Evolutionary conservation across 805 yeast species (phyloP).

Genomic region (Pichia paraexigua): DNA sequence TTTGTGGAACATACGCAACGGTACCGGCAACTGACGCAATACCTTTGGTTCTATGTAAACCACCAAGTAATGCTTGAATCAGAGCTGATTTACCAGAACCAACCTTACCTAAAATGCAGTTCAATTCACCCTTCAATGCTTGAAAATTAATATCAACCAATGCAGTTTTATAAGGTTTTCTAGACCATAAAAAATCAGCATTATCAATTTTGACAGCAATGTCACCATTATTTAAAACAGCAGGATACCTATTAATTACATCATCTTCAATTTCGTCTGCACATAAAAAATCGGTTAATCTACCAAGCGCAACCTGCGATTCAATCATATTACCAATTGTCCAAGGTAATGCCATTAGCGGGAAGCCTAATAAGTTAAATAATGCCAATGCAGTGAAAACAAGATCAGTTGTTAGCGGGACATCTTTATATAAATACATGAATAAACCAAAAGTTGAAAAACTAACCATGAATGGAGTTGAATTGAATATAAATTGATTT

Average conservation of each 20-base stretch:
- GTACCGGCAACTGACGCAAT: constrained; percentile 36
- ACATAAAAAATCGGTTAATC: constrained; percentile 67
- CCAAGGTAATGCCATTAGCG: constrained; percentile 87
- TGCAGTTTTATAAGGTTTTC: constrained; percentile 58
- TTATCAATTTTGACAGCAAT: constrained; percentile 51
- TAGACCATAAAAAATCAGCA: constrained; percentile 74
- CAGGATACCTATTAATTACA: constrained; percentile 41
- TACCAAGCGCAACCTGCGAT: constrained; percentile 71
- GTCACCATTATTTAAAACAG: constrained; percentile 52
- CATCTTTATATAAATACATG: constrained; percentile 40
- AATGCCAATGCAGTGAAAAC: constrained; percentile 87
- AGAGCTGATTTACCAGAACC: constrained; percentile 63
- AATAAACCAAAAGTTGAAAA: constrained; percentile 84
- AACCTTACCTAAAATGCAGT: constrained; percentile 59
- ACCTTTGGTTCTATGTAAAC: constrained; percentile 28
- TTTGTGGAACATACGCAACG: constrained; percentile 56
- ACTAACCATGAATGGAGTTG: constrained; percentile 85
- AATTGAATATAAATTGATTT: constrained; percentile 67
- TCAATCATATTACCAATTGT: constrained; percentile 81
- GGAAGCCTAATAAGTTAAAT: constrained; percentile 84
- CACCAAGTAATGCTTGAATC: constrained; percentile 47
- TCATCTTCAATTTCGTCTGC: constrained; percentile 78
- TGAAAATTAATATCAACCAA: constrained; percentile 39
- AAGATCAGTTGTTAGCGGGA: constrained; percentile 77
- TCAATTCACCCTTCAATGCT: constrained; percentile 45